Base-by-base conservation (phyloP, 176 grass and related monocot genomes). In the Melocanna baccifera region DNA sequence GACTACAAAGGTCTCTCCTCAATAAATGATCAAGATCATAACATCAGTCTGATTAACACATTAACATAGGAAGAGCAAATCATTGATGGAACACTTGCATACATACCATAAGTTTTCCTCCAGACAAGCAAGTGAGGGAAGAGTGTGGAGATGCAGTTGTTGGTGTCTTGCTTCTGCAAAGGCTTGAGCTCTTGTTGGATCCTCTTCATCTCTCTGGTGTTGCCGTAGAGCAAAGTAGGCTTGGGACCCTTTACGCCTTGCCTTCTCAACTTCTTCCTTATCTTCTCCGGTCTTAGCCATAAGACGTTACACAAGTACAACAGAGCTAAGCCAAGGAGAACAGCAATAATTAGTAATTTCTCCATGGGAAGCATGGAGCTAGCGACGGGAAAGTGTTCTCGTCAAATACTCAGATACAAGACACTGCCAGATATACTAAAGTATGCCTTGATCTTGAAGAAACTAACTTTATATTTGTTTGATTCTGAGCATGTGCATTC, bases 241-340 rank as follows among this genome's bases (percentile, higher is more conserved):
- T 69, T 58, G 4, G 94, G 90, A 15, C 94, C 94, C 25, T 58
- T 88, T n/a, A 97, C 78, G 2, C 94, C 94, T 80, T 97, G 94
- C 58, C 65, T 71, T 61, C 80, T 87, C 81, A 88, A 87, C 68
- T 85, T 94, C 71, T 88, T 80, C 73, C 89, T 94, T 71, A 86
- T 73, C 51, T 63, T 90, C 55, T 83, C 45, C 11, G 76, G 73
- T 51, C 83, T 82, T 15, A 90, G 50, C 82, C 83, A 87, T 34
- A 89, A 6, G 48, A 90, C 50, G 62, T 77, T 77, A 23, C 45
- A 88, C 76, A 89, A 88, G 70, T 80, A 90, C 18, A 84, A 81
- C 23, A 92, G 46, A 62, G 80, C 62, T 19, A 86, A 82, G 57
- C 62, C 37, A 51, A 88, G 16, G 57, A 89, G 67, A 69, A 84